These are phyloP conservation scores for Arachnopeziza araneosa DNA, from an alignment of 2,329 filamentous ascomycete species.

Conservation along the genomic window DNA sequence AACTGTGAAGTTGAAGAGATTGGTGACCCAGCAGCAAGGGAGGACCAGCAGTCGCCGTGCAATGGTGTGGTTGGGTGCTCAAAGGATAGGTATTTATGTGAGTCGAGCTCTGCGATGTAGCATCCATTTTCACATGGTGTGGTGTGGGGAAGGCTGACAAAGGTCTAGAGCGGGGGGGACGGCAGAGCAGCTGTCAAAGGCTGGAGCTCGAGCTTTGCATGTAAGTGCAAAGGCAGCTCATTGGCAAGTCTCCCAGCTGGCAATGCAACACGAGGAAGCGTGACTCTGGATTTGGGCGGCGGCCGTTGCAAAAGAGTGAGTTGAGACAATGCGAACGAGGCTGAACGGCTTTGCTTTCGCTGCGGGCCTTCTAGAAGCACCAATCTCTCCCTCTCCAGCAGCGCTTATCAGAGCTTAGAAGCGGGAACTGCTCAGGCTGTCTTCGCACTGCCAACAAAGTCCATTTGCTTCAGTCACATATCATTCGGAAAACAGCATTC, in stretches of 20 bases:
- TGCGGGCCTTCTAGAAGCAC: background rate
- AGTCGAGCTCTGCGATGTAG: background rate
- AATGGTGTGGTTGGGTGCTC: background rate
- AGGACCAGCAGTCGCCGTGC: background rate
- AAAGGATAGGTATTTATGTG: background rate
- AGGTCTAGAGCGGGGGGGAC: background rate
- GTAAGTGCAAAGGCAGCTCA: too few species aligned
- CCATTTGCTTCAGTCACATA: background rate
- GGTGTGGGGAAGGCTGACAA: background rate
- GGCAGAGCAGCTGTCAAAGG: background rate
- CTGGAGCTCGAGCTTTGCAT: background rate
- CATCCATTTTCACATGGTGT: background rate
- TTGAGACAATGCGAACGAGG: background rate
- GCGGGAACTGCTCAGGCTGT: background rate
- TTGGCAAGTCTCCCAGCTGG: too few species aligned
- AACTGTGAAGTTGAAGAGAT: background rate
- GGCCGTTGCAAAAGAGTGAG: background rate
- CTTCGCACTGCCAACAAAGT: background rate
- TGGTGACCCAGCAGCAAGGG: background rate
- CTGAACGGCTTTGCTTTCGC: background rate
- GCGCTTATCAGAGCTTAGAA: background rate
- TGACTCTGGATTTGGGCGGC: background rate
- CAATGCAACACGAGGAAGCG: too few species aligned
- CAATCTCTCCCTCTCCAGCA: background rate
- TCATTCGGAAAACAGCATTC: background rate